Evolutionary conservation across 2,329 filamentous ascomycete genomes (phyloP), one percentile per base, ranked within the genome.

Genomic region (Penicillium oxalicum): DNA sequence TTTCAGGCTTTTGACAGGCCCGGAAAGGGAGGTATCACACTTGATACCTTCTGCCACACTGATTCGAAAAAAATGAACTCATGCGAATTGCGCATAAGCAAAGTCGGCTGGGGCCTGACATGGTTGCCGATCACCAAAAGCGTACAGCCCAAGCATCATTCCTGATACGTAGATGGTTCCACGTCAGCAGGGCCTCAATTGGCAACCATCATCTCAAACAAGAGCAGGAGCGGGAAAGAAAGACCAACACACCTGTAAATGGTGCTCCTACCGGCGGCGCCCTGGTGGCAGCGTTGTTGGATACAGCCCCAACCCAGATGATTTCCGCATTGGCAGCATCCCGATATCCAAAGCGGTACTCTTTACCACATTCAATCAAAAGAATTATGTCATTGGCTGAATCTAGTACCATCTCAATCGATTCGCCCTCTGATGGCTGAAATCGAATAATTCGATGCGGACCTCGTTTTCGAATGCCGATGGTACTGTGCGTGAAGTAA

Each of bases 71-170:
- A 32, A 11, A 18, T 18, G 18, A 18, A 18, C 8, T 38, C 46
- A 52, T 43, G 7, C 39, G 29, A 60, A 58, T 28, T 62, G 51
- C 3, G 60, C 68, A 56, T 66, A 69, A 12, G 52, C 53, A 52
- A 75, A 75, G 44, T 74, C 70, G 0, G 73, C 73, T 1, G 72
- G 71, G 3, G 53, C 57, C 6, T 72, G 56, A 33, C 68, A 72
- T 13, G 63, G 60, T 45, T 75, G 66, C 13, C 67, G 55, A 36
- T 72, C 66, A 4, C 70, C 73, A 54, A 70, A 73, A 1, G 70
- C 61, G 56, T 75, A 76, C 9, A 76, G n/a, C 0, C 74, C 73
- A 41, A 75, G 55, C 71, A 75, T 74, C 61, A 71, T 69, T 0
- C 73, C 73, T 46, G 5, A 11, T 7, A 11, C 3, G 11, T 7